phyloP scores from a whole-genome alignment of 495 filamentous ascomycete genomes.

The Penicillium angulare region DNA sequence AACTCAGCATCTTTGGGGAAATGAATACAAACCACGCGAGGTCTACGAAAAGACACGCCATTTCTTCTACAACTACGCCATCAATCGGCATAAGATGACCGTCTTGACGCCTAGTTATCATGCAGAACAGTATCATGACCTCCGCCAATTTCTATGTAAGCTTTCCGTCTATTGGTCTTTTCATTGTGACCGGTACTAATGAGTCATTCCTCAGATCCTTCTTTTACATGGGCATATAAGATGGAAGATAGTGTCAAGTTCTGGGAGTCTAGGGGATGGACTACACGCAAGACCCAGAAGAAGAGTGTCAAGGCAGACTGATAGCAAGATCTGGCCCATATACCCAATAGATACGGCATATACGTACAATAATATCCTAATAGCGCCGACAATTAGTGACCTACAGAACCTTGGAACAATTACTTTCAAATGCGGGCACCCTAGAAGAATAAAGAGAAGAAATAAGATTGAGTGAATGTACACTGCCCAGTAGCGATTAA shows the following conservation, averaged over 20 bases:
- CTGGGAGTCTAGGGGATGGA: conserved; percentile 42
- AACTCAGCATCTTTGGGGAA: conserved; percentile 61
- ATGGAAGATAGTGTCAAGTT: conserved; percentile 41
- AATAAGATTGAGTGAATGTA: conserved; percentile 1
- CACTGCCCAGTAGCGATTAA: not conserved
- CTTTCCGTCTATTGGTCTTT: not conserved
- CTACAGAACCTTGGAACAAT: too few species aligned
- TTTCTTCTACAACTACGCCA: conserved; percentile 61
- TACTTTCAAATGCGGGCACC: too few species aligned
- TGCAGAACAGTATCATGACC: conserved; percentile 59
- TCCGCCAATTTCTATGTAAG: conserved; percentile 56
- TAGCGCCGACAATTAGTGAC: too few species aligned
- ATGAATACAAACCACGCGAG: conserved; percentile 43
- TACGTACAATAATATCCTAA: too few species aligned
- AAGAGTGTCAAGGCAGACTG: conserved; percentile 44
- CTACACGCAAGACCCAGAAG: conserved; percentile 35
- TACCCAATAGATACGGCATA: too few species aligned
- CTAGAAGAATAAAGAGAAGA: conserved; percentile 6
- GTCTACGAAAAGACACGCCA: conserved; percentile 61
- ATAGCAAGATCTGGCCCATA: not conserved
- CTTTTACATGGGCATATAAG: conserved; percentile 41
- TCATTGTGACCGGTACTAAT: not conserved
- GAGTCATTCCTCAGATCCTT: conserved; percentile 22
- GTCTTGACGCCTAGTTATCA: conserved; percentile 52
- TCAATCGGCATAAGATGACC: conserved; percentile 69